Conservation (phyloP, 2,329 filamentous ascomycete species). For the Colletotrichum musicola region DNA sequence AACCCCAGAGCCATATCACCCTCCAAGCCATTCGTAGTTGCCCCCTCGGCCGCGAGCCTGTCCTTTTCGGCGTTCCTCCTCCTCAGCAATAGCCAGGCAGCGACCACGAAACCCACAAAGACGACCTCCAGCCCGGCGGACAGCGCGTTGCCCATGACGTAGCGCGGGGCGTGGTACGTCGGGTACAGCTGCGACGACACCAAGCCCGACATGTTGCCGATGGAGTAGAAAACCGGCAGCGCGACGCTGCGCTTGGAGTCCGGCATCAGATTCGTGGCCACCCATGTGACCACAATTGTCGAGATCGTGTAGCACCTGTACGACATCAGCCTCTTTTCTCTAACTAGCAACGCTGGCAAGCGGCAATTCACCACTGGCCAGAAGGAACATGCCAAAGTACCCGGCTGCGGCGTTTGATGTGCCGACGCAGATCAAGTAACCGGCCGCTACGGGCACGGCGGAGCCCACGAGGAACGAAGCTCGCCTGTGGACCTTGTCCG, state of each 20-base stretch:
- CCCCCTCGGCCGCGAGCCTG: slow-evolving; percentile 22
- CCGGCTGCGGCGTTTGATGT: slow-evolving; percentile 46
- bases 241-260: slow-evolving; percentile 50
- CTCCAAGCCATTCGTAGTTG: slow-evolving; percentile 20
- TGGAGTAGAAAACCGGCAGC: slow-evolving; percentile 46
- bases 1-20: slow-evolving; percentile 17
- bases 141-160: slow-evolving; percentile 41
- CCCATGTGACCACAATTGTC: slow-evolving; percentile 43
- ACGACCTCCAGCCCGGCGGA: slow-evolving; percentile 44
- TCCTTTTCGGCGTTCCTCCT: slow-evolving; percentile 25
- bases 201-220: slow-evolving; percentile 47
- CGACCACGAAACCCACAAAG: slow-evolving; percentile 6
- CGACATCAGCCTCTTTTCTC: too few species aligned
- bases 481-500: slow-evolving; percentile 48
- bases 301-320: slow-evolving; percentile 18
- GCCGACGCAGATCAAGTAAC: slow-evolving; percentile 49
- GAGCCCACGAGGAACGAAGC: slow-evolving; percentile 46
- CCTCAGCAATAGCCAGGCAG: slow-evolving; percentile 7
- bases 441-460: slow-evolving; percentile 46
- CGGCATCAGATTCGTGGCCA: slow-evolving; percentile 49
- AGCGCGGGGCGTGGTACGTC: slow-evolving; percentile 46
- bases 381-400: slow-evolving; percentile 51
- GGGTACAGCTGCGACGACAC: slow-evolving; percentile 51
- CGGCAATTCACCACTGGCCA: slow-evolving; percentile 13
- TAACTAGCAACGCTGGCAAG: too few species aligned